Conservation (phyloP, 352 stramenopile species). For the Pythium aphanidermatum region DNA sequence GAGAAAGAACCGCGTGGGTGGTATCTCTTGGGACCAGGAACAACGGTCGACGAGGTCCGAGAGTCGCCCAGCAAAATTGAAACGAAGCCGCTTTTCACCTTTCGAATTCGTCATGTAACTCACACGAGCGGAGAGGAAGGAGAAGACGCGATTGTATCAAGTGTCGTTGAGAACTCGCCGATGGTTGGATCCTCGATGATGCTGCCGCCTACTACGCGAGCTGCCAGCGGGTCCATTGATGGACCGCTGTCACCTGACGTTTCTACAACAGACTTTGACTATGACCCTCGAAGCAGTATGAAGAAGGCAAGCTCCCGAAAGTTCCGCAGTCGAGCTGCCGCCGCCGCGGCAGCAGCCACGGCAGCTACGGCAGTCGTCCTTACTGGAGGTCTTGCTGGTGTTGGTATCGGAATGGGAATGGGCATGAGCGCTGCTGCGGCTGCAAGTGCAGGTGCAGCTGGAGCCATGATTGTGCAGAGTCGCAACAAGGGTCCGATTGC, state of each 20-base stretch:
- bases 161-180: constrained; percentile 23
- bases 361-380: constrained; percentile 73
- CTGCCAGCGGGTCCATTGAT: constrained; percentile 9
- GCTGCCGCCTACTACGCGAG: constrained; percentile 16
- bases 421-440: constrained; percentile 73
- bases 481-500: constrained; percentile 67
- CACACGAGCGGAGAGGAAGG: constrained; percentile 42
- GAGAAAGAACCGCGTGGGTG: constrained; percentile 78
- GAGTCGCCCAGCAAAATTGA: constrained; percentile 85
- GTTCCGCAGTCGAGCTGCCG: constrained; percentile 59
- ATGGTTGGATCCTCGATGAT: constrained; percentile 18
- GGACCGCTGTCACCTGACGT: constrained; percentile 22
- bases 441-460: constrained; percentile 63
- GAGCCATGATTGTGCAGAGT: constrained; percentile 65
- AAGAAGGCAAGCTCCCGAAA: constrained; percentile 47
- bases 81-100: constrained; percentile 83
- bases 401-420: constrained; percentile 76
- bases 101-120: constrained; percentile 64
- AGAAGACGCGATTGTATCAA: constrained; percentile 24
- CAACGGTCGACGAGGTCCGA: constrained; percentile 77
- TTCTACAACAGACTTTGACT: constrained; percentile 33
- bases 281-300: constrained; percentile 31
- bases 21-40: constrained; percentile 74
- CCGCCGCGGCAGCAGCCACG: constrained; percentile 61
- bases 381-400: constrained; percentile 67